Conservation (phyloP, 2,329 filamentous ascomycete genomes). For the Hypoxylon sp. region DNA sequence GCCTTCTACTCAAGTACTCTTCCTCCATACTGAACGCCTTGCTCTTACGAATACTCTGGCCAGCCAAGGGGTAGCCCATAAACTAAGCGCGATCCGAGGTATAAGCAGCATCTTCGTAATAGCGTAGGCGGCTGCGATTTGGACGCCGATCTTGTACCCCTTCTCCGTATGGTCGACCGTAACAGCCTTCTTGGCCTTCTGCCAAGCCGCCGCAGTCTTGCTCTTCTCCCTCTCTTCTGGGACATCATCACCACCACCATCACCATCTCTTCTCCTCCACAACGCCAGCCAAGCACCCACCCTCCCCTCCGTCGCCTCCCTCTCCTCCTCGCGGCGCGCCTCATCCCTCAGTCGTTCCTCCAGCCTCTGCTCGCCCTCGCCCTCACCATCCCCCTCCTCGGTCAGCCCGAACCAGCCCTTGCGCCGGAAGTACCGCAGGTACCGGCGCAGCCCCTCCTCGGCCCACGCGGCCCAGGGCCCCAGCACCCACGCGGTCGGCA, state of each 20-base stretch:
- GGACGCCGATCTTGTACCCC: conserved; percentile 64
- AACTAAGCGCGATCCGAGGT: conserved; percentile 75
- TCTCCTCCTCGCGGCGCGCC: conserved; percentile 38
- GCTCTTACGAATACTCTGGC: conserved; percentile 68
- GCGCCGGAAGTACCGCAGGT: conserved; percentile 77
- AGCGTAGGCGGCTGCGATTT: conserved; percentile 88
- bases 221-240: conserved; percentile 29
- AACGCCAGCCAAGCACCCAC: conserved; percentile 45
- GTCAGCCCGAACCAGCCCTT: conserved; percentile 83
- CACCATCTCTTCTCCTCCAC: conserved; percentile 45
- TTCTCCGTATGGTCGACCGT: conserved; percentile 43
- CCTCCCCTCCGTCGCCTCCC: conserved; percentile 37
- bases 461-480: conserved; percentile 60
- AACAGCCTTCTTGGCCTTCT: conserved; percentile 37
- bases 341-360: conserved; percentile 38
- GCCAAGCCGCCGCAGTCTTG: conserved; percentile 34
- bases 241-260: conserved; percentile 49
- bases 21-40: conserved; percentile 38
- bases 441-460: conserved; percentile 72
- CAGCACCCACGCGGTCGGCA: conserved; percentile 66
- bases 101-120: conserved; percentile 88
- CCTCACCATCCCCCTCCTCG: conserved; percentile 36
- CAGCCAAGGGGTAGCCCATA: conserved; percentile 94
- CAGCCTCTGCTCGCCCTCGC: conserved; percentile 28
- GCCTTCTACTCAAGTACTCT: conserved; percentile 14